Conservation (phyloP, 176 grass and related monocot genomes). For the Secale cereale region DNA sequence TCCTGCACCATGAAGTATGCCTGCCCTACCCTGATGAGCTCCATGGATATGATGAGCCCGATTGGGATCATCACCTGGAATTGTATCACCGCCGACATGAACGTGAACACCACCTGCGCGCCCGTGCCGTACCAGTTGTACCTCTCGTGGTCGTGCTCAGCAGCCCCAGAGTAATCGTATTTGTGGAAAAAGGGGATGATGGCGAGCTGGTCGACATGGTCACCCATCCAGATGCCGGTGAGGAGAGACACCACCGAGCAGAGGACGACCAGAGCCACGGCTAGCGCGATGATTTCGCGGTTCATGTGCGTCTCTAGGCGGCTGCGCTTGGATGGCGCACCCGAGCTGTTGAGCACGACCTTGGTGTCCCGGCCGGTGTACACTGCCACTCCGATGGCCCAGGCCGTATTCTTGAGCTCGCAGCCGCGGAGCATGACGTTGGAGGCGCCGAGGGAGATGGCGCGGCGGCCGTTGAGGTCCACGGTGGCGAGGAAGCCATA, state of each 20-base stretch:
- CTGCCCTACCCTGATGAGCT: constrained; percentile 73
- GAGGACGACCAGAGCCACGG: constrained; percentile 37
- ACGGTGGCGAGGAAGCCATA: constrained; percentile 85
- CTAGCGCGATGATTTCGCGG: constrained; percentile 65
- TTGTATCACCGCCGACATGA: constrained; percentile 73
- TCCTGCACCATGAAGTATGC: constrained; percentile 97
- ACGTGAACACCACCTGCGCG: constrained; percentile 64
- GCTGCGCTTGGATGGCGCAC: constrained; percentile 90
- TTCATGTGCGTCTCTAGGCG: constrained; percentile 79
- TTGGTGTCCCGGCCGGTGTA: constrained; percentile 92
- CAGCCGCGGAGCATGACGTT: constrained; percentile 88
- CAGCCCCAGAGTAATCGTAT: constrained; percentile 13
- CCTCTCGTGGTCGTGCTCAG: background rate
- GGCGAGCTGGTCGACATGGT: constrained; percentile 43
- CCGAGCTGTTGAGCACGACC: constrained; percentile 93
- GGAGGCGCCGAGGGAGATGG: constrained; percentile 64
- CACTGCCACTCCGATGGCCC: constrained; percentile 72
- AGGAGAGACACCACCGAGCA: constrained; percentile 52
- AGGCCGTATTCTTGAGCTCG: constrained; percentile 88
- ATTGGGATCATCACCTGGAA: constrained; percentile 97
- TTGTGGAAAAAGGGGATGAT: constrained; percentile 70
- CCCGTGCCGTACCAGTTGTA: constrained; percentile 80
- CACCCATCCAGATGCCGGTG: constrained; percentile 63
- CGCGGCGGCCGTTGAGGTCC: constrained; percentile 49
- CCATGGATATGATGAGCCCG: constrained; percentile 92